Conservation (phyloP, 441 rosid species). For the Aleurites moluccanus region DNA sequence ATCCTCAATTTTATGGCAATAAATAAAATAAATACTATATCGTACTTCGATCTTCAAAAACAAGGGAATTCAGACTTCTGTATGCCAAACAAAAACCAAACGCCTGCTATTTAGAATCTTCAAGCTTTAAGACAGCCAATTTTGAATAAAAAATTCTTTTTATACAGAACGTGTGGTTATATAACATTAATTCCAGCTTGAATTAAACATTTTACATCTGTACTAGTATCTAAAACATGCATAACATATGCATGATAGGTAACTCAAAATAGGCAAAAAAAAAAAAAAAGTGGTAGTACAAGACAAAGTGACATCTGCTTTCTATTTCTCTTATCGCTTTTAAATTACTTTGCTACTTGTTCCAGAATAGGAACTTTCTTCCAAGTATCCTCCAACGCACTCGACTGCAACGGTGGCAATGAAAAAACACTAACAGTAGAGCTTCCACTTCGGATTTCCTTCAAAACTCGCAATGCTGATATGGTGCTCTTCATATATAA, state of each 20-base stretch:
- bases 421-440: slow-evolving; percentile 82
- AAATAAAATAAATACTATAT: too few species aligned
- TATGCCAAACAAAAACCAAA: neutral
- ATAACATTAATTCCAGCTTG: slow-evolving; percentile 16
- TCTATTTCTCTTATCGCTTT: neutral
- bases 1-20: too few species aligned
- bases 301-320: neutral
- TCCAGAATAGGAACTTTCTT: slow-evolving; percentile 35
- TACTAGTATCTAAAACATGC: slow-evolving; percentile 37
- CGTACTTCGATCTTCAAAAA: too few species aligned
- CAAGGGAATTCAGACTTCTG: neutral
- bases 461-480: slow-evolving; percentile 67
- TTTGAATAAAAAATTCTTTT: neutral
- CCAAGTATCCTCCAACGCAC: slow-evolving; percentile 32
- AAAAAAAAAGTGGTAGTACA: neutral
- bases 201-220: slow-evolving; percentile 35
- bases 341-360: slow-evolving; percentile 29
- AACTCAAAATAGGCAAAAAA: neutral
- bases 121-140: neutral
- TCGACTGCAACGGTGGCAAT: slow-evolving; percentile 68
- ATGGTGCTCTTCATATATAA: slow-evolving; percentile 37
- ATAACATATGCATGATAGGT: slow-evolving; percentile 14
- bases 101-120: neutral
- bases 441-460: slow-evolving; percentile 78
- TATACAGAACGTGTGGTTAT: neutral